A percentile compares a stretch with the other conserved stretches of the same genome.
Conservation (phyloP, 345 rosid species). For the Camelina neglecta region DNA sequence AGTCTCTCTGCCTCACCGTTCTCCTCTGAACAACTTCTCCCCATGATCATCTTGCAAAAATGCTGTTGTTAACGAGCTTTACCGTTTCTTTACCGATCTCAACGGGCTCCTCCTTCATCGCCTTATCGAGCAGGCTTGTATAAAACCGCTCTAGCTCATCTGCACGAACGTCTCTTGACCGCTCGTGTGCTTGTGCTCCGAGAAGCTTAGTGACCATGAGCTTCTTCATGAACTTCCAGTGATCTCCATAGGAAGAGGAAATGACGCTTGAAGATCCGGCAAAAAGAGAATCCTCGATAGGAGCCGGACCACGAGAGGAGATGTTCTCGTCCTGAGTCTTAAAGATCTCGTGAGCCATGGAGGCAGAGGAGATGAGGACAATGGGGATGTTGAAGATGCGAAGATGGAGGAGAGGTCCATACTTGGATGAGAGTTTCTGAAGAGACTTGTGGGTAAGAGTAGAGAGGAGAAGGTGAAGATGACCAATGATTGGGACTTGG, state of each 20-base stretch:
- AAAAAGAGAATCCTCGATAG: background rate
- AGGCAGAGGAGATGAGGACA: slow-evolving; percentile 3
- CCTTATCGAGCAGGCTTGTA: slow-evolving; percentile 13
- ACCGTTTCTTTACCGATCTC: slow-evolving; percentile 22
- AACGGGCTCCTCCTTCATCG: slow-evolving; percentile 7
- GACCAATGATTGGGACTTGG: background rate
- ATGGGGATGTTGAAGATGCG: slow-evolving; percentile 9
- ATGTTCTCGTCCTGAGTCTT: slow-evolving; percentile 2
- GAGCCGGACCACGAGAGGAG: slow-evolving; percentile 6
- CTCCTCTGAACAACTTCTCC: slow-evolving; percentile 1
- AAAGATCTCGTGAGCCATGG: slow-evolving; percentile 5
- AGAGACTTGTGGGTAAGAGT: background rate
- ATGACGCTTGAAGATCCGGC: background rate
- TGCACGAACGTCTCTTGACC: background rate
- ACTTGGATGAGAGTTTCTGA: slow-evolving; percentile 10
- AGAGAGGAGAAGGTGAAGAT: slow-evolving; percentile 12
- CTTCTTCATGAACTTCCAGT: slow-evolving; percentile 37
- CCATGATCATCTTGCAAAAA: slow-evolving; percentile 20
- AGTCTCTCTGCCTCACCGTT: background rate
- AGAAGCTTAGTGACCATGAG: slow-evolving; percentile 27
- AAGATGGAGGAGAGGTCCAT: slow-evolving; percentile 16
- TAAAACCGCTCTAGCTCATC: slow-evolving; percentile 19
- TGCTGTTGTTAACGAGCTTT: slow-evolving; percentile 8
- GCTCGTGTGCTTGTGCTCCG: slow-evolving; percentile 11
- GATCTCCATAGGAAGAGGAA: background rate